These are phyloP conservation scores for Axilococcus clingmanii DNA, from an alignment of 139 green algal genomes.

Conservation along the genomic window DNA sequence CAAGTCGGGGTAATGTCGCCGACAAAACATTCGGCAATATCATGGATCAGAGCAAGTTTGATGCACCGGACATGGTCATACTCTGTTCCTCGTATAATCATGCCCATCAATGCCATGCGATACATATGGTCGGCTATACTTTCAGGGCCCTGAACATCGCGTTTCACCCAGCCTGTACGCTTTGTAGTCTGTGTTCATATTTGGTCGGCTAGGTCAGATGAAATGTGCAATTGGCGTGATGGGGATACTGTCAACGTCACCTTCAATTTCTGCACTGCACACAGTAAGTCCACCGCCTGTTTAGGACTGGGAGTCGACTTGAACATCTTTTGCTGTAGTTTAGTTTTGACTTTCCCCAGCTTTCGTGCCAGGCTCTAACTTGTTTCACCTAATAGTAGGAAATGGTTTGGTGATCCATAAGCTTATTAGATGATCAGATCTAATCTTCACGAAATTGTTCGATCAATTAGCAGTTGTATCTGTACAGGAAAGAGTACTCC, in stretches of 20 bases:
- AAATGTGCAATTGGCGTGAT: background rate
- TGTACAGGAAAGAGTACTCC: too few species aligned
- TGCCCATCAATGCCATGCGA: constrained; percentile 83
- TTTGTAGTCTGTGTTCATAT: constrained; percentile 55
- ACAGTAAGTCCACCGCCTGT: constrained; percentile 59
- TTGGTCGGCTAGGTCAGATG: background rate
- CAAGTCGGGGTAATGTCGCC: constrained; percentile 84
- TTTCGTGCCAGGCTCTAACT: too few species aligned
- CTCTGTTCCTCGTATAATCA: constrained; percentile 42
- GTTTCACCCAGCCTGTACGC: constrained; percentile 79
- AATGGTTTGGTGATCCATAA: too few species aligned
- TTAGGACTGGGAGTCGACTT: constrained; percentile 15
- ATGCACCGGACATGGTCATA: constrained; percentile 58
- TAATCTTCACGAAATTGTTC: too few species aligned
- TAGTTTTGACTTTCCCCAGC: too few species aligned
- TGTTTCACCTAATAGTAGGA: too few species aligned
- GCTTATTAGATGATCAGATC: too few species aligned
- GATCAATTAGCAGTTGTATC: too few species aligned
- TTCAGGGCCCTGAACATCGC: constrained; percentile 61
- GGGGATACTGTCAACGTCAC: constrained; percentile 20
- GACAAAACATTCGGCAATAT: constrained; percentile 86
- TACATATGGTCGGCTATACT: constrained; percentile 95
- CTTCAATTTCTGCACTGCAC: constrained; percentile 66
- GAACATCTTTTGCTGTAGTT: background rate
- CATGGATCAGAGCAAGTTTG: constrained; percentile 83